Evolutionary conservation across 177 flowering plant species (phyloP).

Genomic region (Vitis hybrid): DNA sequence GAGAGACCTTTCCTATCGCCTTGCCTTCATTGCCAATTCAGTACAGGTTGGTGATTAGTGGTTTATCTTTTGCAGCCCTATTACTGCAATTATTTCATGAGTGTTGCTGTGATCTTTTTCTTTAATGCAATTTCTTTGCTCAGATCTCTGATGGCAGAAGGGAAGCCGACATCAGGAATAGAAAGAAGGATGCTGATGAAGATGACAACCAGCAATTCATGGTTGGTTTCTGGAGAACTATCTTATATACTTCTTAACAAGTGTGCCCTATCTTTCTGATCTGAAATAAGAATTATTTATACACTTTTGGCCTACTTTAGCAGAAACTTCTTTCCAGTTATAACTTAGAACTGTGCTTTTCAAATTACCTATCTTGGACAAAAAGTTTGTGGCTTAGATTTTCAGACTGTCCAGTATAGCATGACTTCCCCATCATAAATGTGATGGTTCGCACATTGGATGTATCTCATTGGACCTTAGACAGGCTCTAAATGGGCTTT

Average conservation of each 20-base stretch:
- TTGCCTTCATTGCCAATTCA: slow-evolving; percentile 93
- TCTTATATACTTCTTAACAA: not conserved
- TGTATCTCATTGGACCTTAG: too few relatives aligned
- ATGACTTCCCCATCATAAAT: too few relatives aligned
- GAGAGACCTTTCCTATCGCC: slow-evolving; percentile 91
- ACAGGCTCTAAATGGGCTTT: too few relatives aligned
- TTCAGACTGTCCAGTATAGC: too few relatives aligned
- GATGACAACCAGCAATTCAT: slow-evolving; percentile 64
- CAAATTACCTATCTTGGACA: too few relatives aligned
- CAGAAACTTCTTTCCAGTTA: too few relatives aligned
- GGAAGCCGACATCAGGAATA: slow-evolving; percentile 66
- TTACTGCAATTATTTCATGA: not conserved
- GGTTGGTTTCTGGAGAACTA: slow-evolving; percentile 33
- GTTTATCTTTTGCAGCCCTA: not conserved
- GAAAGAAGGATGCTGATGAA: slow-evolving; percentile 77
- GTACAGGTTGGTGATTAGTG: slow-evolving; percentile 63
- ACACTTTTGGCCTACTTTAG: too few relatives aligned
- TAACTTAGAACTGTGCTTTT: too few relatives aligned
- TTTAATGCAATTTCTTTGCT: slow-evolving; percentile 10
- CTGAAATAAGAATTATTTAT: too few relatives aligned
- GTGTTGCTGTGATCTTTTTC: not conserved
- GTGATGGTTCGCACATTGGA: too few relatives aligned
- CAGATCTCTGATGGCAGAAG: slow-evolving; percentile 83
- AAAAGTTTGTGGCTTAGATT: too few relatives aligned
- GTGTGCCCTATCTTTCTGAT: not conserved